Evolutionary conservation across 345 rosid species (phyloP).

Genomic region (Barbarea vulgaris): DNA sequence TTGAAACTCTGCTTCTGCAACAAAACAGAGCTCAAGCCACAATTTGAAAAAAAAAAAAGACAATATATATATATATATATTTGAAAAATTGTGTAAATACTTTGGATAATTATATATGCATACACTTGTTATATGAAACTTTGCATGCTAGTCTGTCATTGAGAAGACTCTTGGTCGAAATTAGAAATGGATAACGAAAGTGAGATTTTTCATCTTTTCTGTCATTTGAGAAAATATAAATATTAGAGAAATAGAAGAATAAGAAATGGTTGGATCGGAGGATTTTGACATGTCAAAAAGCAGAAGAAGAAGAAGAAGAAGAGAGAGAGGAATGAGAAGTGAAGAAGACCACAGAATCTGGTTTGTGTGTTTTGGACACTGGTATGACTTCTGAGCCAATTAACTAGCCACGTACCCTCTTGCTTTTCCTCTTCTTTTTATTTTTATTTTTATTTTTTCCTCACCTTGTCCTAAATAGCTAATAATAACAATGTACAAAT

Average conservation of each 20-base stretch:
- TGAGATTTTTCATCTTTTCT: not conserved
- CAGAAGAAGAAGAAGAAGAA: not conserved
- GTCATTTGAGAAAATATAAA: not conserved
- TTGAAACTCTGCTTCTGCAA: constrained; percentile 15
- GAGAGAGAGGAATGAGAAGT: constrained; percentile 10
- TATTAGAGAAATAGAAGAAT: not conserved
- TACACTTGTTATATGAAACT: constrained; percentile 27
- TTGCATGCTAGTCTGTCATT: constrained; percentile 34
- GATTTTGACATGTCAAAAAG: constrained; percentile 23
- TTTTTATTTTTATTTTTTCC: too few species aligned
- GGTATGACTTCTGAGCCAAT: constrained; percentile 40
- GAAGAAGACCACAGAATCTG: constrained; percentile 40
- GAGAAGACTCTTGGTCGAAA: constrained; percentile 36
- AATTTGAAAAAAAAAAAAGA: not conserved
- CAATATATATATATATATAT: too few species aligned
- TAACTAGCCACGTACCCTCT: constrained; percentile 42
- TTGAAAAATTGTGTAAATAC: not conserved
- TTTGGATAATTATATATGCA: constrained; percentile 23
- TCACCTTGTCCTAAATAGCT: not conserved
- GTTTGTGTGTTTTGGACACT: constrained; percentile 11
- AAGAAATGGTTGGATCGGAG: constrained; percentile 39
- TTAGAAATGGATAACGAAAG: constrained; percentile 41
- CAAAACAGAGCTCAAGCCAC: constrained; percentile 29
- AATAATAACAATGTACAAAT: not conserved
- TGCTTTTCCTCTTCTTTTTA: constrained; percentile 35